Conservation (phyloP, 2,329 filamentous ascomycete species). For the Pseudonectria foliicola region DNA sequence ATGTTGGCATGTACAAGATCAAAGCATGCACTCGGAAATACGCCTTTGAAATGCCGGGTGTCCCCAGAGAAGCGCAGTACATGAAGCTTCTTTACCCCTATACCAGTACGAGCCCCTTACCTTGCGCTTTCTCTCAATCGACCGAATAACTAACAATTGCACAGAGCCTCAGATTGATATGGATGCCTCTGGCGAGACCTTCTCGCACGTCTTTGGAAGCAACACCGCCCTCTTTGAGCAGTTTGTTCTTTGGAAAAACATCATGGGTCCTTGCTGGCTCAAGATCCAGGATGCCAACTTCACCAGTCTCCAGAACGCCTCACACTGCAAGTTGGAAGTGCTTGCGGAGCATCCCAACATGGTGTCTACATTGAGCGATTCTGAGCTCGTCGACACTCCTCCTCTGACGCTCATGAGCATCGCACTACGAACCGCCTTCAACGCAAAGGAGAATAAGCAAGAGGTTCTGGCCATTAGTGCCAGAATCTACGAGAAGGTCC, state of each 20-base stretch:
- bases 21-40: slow-evolving; percentile 88
- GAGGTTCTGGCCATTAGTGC: slow-evolving; percentile 90
- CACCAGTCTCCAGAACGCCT: slow-evolving; percentile 77
- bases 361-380: slow-evolving; percentile 65
- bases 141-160: slow-evolving; percentile 12
- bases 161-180: slow-evolving; percentile 62
- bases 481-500: slow-evolving; percentile 86
- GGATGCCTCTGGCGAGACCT: slow-evolving; percentile 73
- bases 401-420: slow-evolving; percentile 95
- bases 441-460: slow-evolving; percentile 89
- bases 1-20: slow-evolving; percentile 86
- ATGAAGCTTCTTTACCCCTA: slow-evolving; percentile 96
- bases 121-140: neutral
- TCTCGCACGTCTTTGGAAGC: slow-evolving; percentile 86
- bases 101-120: slow-evolving; percentile 47
- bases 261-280: slow-evolving; percentile 98
- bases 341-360: slow-evolving; percentile 70
- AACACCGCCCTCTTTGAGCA: slow-evolving; percentile 95
- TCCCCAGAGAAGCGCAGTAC: slow-evolving; percentile 86
- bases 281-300: slow-evolving; percentile 85
- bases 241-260: slow-evolving; percentile 96
- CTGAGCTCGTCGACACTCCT: slow-evolving; percentile 74
- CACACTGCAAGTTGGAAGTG: slow-evolving; percentile 94
- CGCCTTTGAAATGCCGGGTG: slow-evolving; percentile 81
- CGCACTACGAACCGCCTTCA: slow-evolving; percentile 79